A percentile compares a stretch with the other conserved stretches of the same genome.
These are phyloP conservation scores for Diplotaxis tenuifolia DNA, from an alignment of 345 rosid genomes.

Conservation along the genomic window DNA sequence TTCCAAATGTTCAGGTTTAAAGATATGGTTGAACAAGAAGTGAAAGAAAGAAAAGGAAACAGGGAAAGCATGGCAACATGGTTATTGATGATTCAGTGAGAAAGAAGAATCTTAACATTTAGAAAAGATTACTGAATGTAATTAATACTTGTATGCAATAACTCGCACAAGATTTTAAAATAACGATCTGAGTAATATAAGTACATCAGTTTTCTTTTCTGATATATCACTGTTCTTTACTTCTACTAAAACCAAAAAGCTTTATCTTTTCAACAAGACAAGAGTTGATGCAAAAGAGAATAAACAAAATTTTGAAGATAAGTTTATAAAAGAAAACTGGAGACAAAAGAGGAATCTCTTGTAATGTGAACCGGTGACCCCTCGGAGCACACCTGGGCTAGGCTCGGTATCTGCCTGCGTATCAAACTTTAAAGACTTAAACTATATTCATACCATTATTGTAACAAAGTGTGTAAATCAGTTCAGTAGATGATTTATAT, in stretches of 20 bases:
- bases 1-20: background rate
- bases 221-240: background rate
- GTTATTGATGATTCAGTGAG: no score
- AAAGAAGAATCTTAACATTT: no score
- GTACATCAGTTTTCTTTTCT: background rate
- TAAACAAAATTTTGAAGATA: background rate
- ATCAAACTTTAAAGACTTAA: background rate
- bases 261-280: background rate
- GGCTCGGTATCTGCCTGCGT: conserved; percentile 16
- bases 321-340: background rate
- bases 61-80: background rate
- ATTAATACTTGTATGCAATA: background rate
- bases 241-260: background rate
- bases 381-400: conserved; percentile 2
- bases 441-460: background rate
- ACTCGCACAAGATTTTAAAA: background rate
- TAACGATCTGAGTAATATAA: background rate
- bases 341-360: conserved; percentile 3
- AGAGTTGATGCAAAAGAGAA: background rate
- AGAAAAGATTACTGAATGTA: no score
- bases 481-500: no score
- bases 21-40: background rate
- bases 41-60: background rate
- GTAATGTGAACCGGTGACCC: background rate
- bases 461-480: background rate